Base-by-base conservation (phyloP, 495 filamentous ascomycete species). In the Bryoglossum gracile region DNA sequence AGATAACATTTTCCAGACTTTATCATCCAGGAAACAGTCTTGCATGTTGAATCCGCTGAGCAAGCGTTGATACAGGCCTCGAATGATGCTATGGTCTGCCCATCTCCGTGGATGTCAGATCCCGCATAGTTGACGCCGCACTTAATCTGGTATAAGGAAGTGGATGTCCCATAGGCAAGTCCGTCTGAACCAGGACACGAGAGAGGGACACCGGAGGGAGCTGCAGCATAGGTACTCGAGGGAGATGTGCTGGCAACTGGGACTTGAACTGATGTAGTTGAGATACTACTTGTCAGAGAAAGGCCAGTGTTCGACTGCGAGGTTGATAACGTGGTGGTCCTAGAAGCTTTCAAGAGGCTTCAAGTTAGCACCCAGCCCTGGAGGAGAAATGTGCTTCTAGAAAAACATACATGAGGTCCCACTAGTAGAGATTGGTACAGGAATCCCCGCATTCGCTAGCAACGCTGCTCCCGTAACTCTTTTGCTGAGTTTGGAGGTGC, bases 41-140 rank as follows among this genome's bases (percentile, higher is more conserved):
- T 43, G 24, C 40, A 43, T 1, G 10, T 22, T 24, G 40, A n/a
- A 24, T 11, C 13, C 3, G 40, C 13, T 9, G 40, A 23, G 40
- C 40, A 43, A 9, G 9, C 9, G 23, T 43, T 17, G 13, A 43
- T 17, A 13, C 40, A 43, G 10, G 8, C 40, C 11, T 43, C 10
- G 40, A 43, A 43, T n/a, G 19, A 24, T 8, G 61, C 13, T 64
- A 65, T 23, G 44, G 34, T 6, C 34, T 37, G 8, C 16, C 34
- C 34, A 16, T 8, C 14, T 4, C 34, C 34, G 6, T 4, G 6
- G 8, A 37, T 17, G 14, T 37, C 34, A 14, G 34, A 10, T 8
- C 34, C 34, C 8, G 34, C 8, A 5, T 11, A 5, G 16, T 37
- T 14, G 16, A 8, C 8, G 8, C 8, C 34, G 16, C 34, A 37